Evolutionary conservation across 257 asterid genomes (phyloP), one percentile per base, ranked within the genome.

Genomic region (Nicotiana attenuata): DNA sequence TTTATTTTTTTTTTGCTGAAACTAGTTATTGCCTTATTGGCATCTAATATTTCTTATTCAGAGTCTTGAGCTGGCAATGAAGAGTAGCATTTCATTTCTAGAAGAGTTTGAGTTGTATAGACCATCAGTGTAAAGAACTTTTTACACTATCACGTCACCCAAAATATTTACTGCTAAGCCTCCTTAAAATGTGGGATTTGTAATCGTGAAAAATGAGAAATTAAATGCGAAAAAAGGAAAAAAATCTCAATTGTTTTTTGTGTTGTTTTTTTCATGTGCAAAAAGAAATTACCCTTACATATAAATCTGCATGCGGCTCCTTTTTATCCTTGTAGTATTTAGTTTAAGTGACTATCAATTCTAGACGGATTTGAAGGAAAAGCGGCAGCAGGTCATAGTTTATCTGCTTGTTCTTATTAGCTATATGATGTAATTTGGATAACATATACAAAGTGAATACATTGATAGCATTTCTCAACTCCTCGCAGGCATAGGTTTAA

Each of bases 361-460:
- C 57, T 52, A 52, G 57, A 3, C 4, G 24, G 22, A 45, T 45
- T 22, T 71, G 78, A 45, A 71, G 59, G 60, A 71, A 71, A 71
- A 22, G 17, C 57, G 47, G 61, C 14, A 73, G 61, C 61, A 22
- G 61, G 14, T 47, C 60, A 24, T 73, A 47, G 38, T 71, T 71
- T 73, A 41, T 41, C 50, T 73, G 61, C 61, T 31, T 15, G 38
- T 47, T 47, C 79, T 73, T 19, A 5, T 16, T 53, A 53, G 59
- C 59, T 53, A 24, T 24, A 14, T 73, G 24, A 20, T 57, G 31
- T 47, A 47, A 47, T 47, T 55, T 73, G 61, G 61, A 24, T 41
- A 73, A 73, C 24, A 56, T 73, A 73, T 73, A 73, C 79, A 24
- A 73, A 47, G 61, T 73, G 61, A 45, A 45, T 67, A 69, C 11